Base-by-base conservation (phyloP, 495 filamentous ascomycete species). In the Penicillium turbatum region DNA sequence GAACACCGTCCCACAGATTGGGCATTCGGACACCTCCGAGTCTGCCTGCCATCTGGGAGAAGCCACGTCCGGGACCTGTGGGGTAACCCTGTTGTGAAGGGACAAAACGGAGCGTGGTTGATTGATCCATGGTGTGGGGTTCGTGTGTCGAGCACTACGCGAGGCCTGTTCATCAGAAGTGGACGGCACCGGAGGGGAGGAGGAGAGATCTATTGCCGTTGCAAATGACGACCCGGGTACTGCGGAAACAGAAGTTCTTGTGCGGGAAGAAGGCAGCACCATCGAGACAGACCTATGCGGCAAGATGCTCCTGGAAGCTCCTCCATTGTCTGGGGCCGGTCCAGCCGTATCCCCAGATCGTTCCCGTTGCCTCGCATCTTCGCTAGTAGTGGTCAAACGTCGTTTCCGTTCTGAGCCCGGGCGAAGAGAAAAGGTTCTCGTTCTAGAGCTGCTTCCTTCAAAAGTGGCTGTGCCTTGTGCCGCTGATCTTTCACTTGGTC, bases 41-140 rank as follows among this genome's bases (percentile, higher is more conserved):
- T 97, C 92, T 0, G 90, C 86, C 70, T 97, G 91, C 92, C 92
- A 97, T 40, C 73, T 72, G 0, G 91, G 91, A 38, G 89, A 47
- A 54, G 48, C 56, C 51, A 50, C 53, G 57, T 35, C 63, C 51
- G 29, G 35, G 0, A 51, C 10, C 7, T 38, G 17, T 26, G 19
- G 9, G 12, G 8, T 10, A 6, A 5, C 12, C 6, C 24, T 26
- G 5, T 30, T 15, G 2, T 24, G 19, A 26, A 16, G 10, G 41
- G 29, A 27, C 4, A 30, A 5, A 15, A 19, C 21, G 19, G 49
- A 16, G 19, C 9, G 38, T 4, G 16, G 2, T 34, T 38, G 46
- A 17, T 40, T 46, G 39, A 44, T 21, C 36, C 50, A 36, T 2
- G 15, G 6, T 27, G 39, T 19, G 15, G 8, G 21, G 6, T 29